Evolutionary conservation across 2,329 filamentous ascomycete species (phyloP).

Genomic region (Ophiostoma himal-ulmi): DNA sequence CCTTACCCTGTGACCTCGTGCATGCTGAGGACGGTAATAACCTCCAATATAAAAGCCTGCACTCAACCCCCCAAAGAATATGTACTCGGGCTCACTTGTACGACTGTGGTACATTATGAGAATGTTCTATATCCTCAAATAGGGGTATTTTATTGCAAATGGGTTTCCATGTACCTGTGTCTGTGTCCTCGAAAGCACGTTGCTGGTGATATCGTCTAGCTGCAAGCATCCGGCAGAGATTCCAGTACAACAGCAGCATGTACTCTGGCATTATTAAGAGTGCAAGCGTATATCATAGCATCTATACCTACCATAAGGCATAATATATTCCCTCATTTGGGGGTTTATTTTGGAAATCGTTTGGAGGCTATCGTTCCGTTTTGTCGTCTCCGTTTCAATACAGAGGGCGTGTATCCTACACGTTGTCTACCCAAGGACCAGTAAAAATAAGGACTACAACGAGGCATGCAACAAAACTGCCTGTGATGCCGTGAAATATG

Average conservation of each 20-base stretch:
- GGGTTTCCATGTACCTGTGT: not conserved
- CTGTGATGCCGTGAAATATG: conserved; percentile 2
- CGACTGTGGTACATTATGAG: not conserved
- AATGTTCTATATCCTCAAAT: not conserved
- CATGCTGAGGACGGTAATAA: not conserved
- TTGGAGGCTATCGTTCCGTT: not conserved
- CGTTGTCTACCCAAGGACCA: not conserved
- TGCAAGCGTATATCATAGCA: not conserved
- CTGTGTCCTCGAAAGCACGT: not conserved
- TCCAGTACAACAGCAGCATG: not conserved
- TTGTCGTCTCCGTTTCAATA: not conserved
- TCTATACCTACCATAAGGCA: not conserved
- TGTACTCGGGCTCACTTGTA: not conserved
- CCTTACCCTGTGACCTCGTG: not conserved
- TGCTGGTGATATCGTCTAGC: not conserved
- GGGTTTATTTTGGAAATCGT: not conserved
- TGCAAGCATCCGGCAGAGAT: conserved; percentile 5
- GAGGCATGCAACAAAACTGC: not conserved
- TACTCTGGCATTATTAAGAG: not conserved
- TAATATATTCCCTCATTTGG: not conserved
- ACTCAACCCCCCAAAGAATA: not conserved
- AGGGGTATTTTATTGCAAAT: not conserved
- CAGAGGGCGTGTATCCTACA: not conserved
- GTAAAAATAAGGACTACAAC: not conserved
- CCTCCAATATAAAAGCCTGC: not conserved